A percentile compares a stretch with the other conserved stretches of the same genome.
These are phyloP conservation scores for Neofusicoccum cordaticola DNA, from an alignment of 2,329 filamentous ascomycete genomes.

Conservation along the genomic window DNA sequence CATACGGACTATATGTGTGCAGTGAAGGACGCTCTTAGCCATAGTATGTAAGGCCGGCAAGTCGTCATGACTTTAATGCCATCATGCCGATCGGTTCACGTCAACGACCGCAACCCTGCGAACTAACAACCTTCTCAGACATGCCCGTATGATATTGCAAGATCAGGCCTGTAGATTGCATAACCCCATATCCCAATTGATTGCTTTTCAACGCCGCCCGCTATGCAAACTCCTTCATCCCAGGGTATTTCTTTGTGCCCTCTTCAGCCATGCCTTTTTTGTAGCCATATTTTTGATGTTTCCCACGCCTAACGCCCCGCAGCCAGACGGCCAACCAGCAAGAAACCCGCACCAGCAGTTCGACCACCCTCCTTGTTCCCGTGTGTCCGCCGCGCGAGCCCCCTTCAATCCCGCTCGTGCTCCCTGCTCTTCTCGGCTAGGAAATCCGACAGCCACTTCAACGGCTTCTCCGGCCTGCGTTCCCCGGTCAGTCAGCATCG, in stretches of 20 bases:
- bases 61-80: too few species aligned
- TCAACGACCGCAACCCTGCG: too few species aligned
- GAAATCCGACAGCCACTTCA: slow-evolving; percentile 50
- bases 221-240: slow-evolving; percentile 15
- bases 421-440: slow-evolving; percentile 47
- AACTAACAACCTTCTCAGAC: too few species aligned
- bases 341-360: neutral
- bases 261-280: neutral
- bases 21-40: too few species aligned
- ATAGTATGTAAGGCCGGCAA: too few species aligned
- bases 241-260: neutral
- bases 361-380: neutral
- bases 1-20: too few species aligned
- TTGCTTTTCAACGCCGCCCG: slow-evolving; percentile 18
- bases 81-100: too few species aligned
- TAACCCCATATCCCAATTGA: neutral
- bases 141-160: too few species aligned
- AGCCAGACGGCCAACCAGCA: too few species aligned
- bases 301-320: neutral
- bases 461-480: slow-evolving; percentile 46
- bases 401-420: slow-evolving; percentile 38
- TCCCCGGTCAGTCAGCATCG: neutral
- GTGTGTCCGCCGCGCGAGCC: neutral
- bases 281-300: neutral
- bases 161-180: too few species aligned